Base-by-base conservation (phyloP, 352 stramenopile genomes). In the Blastocystis sp. region DNA sequence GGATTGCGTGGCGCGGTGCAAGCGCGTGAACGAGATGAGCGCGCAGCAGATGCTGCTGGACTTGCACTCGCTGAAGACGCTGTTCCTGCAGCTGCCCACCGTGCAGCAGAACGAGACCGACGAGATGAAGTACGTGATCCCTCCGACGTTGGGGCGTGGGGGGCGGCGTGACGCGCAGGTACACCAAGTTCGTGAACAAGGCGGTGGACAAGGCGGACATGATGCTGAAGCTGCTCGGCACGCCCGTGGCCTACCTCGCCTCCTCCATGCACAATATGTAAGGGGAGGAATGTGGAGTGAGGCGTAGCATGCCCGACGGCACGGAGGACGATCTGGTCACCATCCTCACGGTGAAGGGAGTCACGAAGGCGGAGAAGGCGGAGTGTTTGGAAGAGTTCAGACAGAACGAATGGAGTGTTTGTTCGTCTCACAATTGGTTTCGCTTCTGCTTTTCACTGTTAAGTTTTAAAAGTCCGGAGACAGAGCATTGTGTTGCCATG, bases 141-240 rank as follows among this genome's bases (percentile, higher is more conserved):
- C 66, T 48, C 66, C 66, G n/a, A 77, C 66, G 66, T 77, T 60
- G 42, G 19, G n/a, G 24, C 19, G 66, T n/a, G 21, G 19, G 28
- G 59, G 81, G 40, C n/a, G 54, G 48, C 19, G 42, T 74, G 21
- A 78, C 60, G 42, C 43, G 93, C 9, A 96, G 94, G 42, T 98
- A 98, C 91, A 97, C 93, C 11, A 98, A 98, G 89, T 98, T 98
- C 90, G 95, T 98, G 28, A 95, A 93, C 4, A 34, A 34, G 28
- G 28, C 28, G 28, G 28, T 34, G 28, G 28, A 34, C 28, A 34
- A 34, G 28, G 28, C 28, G 74, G 97, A 98, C 90, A 97, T 94
- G 63, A 93, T 98, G 74, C 92, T 99, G 38, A 99, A 98, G 91
- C 93, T 99, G 45, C 95, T 98, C 48, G 96, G 95, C 57, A 98